Evolutionary conservation across 2,329 filamentous ascomycete genomes (phyloP).

Genomic region (Chaetomium sp.): DNA sequence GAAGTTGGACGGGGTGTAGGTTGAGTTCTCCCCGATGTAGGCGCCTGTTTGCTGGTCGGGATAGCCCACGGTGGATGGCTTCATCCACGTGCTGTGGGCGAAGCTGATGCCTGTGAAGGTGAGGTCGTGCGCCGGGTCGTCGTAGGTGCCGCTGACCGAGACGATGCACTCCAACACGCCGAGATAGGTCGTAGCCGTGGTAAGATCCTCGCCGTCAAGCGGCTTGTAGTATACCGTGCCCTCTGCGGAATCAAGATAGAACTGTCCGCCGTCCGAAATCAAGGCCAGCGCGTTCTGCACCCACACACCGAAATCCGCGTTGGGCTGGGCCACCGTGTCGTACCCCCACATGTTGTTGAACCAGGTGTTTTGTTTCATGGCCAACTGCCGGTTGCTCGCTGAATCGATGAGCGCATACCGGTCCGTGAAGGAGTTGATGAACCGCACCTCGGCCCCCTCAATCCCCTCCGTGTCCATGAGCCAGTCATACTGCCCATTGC

Average conservation of each 20-base stretch:
- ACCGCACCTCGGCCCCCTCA: not conserved
- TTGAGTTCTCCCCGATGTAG: slow-evolving; percentile 1
- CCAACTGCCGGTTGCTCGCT: not conserved
- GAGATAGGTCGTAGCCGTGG: not conserved
- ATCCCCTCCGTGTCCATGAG: not conserved
- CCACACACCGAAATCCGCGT: slow-evolving; percentile 1
- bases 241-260: not conserved
- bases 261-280: not conserved
- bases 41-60: not conserved
- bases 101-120: not conserved
- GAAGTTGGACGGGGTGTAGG: slow-evolving; percentile 3
- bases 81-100: not conserved
- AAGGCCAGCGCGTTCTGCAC: slow-evolving; percentile 1
- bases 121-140: not conserved
- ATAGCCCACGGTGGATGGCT: not conserved
- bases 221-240: not conserved
- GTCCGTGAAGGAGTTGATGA: not conserved
- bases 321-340: not conserved
- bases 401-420: not conserved
- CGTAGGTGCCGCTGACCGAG: not conserved
- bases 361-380: not conserved
- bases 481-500: not conserved
- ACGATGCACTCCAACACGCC: not conserved
- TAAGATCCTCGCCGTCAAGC: not conserved
- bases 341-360: slow-evolving; percentile 3